Evolutionary conservation across 148 eudicot genomes (phyloP).

Genomic region (Rhododendron mucronatum): DNA sequence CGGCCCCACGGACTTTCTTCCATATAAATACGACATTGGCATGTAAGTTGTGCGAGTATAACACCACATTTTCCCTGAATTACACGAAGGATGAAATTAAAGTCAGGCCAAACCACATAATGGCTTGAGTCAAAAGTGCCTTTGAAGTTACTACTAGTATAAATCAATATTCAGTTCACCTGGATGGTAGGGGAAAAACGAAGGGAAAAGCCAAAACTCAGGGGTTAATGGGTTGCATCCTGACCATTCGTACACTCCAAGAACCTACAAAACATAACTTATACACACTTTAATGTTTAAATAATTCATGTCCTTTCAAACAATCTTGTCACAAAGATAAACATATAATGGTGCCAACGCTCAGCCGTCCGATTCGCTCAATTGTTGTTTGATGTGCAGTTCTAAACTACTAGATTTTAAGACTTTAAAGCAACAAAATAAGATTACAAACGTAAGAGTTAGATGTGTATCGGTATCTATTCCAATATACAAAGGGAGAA

Average conservation of each 20-base stretch:
- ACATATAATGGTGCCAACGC: too few species aligned
- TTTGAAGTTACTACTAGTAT: background rate
- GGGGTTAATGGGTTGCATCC: conserved; percentile 21
- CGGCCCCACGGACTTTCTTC: conserved; percentile 4
- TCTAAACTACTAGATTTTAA: too few species aligned
- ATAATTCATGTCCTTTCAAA: too few species aligned
- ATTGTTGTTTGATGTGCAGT: too few species aligned
- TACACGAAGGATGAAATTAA: too few species aligned
- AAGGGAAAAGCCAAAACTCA: conserved; percentile 15
- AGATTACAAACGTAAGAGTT: too few species aligned
- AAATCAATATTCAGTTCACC: background rate
- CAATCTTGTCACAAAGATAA: too few species aligned
- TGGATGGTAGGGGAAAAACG: conserved; percentile 6
- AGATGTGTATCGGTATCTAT: too few species aligned
- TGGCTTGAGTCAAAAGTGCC: background rate
- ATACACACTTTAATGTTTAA: too few species aligned
- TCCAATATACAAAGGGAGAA: too few species aligned
- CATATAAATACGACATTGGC: conserved; percentile 21
- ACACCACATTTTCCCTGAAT: conserved; percentile 23
- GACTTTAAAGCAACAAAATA: too few species aligned
- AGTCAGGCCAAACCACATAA: background rate
- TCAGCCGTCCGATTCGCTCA: too few species aligned
- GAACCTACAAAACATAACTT: background rate
- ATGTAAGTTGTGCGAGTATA: conserved; percentile 11
- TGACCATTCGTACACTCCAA: conserved; percentile 20